These are phyloP conservation scores for Leucoagaricus sp. DNA, from an alignment of 1,284 basidiomycete species.

Conservation along the genomic window DNA sequence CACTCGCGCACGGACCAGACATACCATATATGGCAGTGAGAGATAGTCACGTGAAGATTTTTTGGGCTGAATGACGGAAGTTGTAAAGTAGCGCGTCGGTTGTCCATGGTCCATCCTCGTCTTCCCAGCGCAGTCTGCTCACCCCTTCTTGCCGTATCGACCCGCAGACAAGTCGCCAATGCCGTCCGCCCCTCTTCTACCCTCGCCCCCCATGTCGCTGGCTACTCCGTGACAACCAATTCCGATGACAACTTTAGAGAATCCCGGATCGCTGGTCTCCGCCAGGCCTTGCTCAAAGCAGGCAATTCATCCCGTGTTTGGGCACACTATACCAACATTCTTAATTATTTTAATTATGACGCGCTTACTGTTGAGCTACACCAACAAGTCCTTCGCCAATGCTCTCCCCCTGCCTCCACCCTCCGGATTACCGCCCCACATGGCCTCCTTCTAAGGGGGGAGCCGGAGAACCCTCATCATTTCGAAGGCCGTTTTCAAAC, in stretches of 20 bases:
- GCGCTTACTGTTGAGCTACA: conserved; percentile 63
- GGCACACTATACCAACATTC: conserved; percentile 58
- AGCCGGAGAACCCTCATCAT: conserved; percentile 41
- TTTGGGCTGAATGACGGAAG: conserved; percentile 2
- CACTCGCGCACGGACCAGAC: conserved; percentile 12
- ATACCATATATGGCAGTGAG: background rate
- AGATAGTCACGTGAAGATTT: conserved; percentile 4
- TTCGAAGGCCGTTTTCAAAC: conserved; percentile 65
- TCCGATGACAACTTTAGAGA: background rate
- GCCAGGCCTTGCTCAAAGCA: conserved; percentile 24
- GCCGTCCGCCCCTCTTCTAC: background rate
- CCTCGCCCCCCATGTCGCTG: conserved; percentile 1
- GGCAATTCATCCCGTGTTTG: conserved; percentile 53
- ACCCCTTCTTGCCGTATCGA: background rate
- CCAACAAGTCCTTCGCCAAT: conserved; percentile 65
- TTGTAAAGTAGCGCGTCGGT: conserved; percentile 2
- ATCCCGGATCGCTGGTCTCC: conserved; percentile 3
- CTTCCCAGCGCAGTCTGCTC: conserved; percentile 6
- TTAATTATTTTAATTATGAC: conserved; percentile 46
- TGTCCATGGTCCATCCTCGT: conserved; percentile 11
- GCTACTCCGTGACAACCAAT: background rate
- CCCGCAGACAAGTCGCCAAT: background rate
- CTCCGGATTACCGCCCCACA: conserved; percentile 46
- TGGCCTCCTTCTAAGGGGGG: conserved; percentile 37
- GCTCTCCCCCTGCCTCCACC: conserved; percentile 46